Evolutionary conservation across 495 filamentous ascomycete genomes (phyloP), one percentile per base, ranked within the genome.

Genomic region (Clohesyomyces aquaticus): DNA sequence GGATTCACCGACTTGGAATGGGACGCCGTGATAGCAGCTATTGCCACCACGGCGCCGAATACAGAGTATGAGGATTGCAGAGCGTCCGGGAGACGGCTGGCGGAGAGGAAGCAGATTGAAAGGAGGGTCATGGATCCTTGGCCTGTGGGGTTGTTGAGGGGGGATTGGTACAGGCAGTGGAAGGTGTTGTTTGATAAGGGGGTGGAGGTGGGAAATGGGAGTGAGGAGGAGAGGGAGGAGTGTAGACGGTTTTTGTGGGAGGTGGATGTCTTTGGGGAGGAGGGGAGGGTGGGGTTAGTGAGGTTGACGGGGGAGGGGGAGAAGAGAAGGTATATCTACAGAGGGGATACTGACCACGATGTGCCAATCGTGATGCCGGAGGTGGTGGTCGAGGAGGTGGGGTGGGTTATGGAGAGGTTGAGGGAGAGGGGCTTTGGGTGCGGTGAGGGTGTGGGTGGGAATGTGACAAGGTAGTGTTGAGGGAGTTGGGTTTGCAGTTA

Each of bases 321-420:
- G 3, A 52, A 23, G 25, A 52, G 48, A 26, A 52, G 48, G n/a
- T 52, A 23, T 28, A 26, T 3, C 8, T 52, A 52, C 27, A 23
- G 22, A 9, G 48, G n/a, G 48, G 48, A 26, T 6, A 23, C 14
- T 52, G 48, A 25, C 3, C 48, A 52, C 22, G 48, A 52, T 22
- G 48, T 52, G 48, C 48, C 48, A n/a, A 52, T 23, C 22, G 25
- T 23, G 9, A 21, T 9, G 10, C 48, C 10, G 18, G 48, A 52
- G 3, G 48, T 23, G 3, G 48, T 52, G 25, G 25, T 52, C 27
- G 12, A 52, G 48, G 48, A 52, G 48, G 48, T 52, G 48, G 48
- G 23, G 19, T 52, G 10, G 48, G 48, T 52, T 3, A 26, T 52
- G 48, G 48, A 52, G 19, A 52, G 19, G 10, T 16, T 52, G 48